Conservation (phyloP, 768 basidiomycete species). For the Termitomyces titanicus region DNA sequence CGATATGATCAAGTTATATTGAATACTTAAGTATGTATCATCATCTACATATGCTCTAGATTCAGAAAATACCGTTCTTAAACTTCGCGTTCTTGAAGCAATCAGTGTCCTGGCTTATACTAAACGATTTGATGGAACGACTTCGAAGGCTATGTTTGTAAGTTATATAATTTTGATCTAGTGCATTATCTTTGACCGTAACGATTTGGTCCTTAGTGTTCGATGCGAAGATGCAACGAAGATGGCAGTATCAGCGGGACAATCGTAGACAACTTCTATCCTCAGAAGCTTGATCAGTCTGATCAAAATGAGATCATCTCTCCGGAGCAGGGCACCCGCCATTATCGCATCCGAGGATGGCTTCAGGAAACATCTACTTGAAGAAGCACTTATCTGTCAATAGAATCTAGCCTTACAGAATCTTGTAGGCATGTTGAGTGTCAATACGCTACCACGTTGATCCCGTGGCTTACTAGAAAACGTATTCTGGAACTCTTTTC, state of each 20-base stretch:
- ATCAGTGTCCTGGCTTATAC: neutral
- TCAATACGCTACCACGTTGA: neutral
- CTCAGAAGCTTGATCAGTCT: slow-evolving; percentile 11
- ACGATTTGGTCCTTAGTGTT: neutral
- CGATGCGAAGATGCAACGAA: neutral
- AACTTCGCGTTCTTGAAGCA: neutral
- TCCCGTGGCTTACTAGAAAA: slow-evolving; percentile 2
- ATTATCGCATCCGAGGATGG: slow-evolving; percentile 21
- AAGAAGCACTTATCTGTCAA: slow-evolving; percentile 15
- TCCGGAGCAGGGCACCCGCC: slow-evolving; percentile 11
- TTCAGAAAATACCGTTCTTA: neutral
- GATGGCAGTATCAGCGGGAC: slow-evolving; percentile 5
- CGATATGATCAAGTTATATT: too few relatives aligned
- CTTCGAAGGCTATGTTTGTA: neutral
- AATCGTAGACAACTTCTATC: slow-evolving; percentile 3
- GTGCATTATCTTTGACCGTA: neutral
- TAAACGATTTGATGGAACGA: too few relatives aligned
- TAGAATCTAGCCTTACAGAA: slow-evolving; percentile 6
- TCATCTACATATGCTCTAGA: neutral
- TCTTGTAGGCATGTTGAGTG: slow-evolving; percentile 1
- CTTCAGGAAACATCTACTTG: slow-evolving; percentile 7
- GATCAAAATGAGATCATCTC: slow-evolving; percentile 12
- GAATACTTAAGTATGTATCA: too few relatives aligned
- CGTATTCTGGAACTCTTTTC: slow-evolving; percentile 2
- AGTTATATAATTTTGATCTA: neutral